phyloP scores from a whole-genome alignment of 106 monocot genomes.

The Narthecium ossifragum region DNA sequence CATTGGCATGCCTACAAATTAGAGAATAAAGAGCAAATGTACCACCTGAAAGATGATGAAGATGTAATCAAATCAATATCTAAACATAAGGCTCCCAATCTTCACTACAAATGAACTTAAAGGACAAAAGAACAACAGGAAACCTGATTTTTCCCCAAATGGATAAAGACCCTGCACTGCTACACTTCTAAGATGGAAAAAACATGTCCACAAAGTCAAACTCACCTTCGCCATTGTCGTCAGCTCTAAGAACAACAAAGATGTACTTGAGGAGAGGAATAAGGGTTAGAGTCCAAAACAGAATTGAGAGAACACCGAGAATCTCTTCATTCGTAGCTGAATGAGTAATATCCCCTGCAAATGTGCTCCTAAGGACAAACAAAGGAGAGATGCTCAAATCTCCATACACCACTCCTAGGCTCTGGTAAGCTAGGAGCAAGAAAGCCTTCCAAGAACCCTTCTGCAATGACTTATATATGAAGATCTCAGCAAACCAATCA shows the following conservation, averaged over 20 bases:
- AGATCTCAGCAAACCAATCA: too few relatives aligned
- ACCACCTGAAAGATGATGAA: slow-evolving; percentile 28
- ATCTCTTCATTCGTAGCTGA: slow-evolving; percentile 36
- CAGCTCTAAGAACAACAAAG: slow-evolving; percentile 45
- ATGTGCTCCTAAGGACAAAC: slow-evolving; percentile 43
- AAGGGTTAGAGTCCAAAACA: slow-evolving; percentile 50
- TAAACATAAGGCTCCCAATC: too few relatives aligned
- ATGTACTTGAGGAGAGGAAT: slow-evolving; percentile 45
- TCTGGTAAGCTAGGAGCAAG: slow-evolving; percentile 39
- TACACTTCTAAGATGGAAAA: too few relatives aligned
- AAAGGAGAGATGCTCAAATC: slow-evolving; percentile 45
- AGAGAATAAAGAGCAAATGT: slow-evolving; percentile 45
- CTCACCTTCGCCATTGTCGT: slow-evolving; percentile 45
- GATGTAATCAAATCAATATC: too few relatives aligned
- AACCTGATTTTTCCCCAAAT: too few relatives aligned
- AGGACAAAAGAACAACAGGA: too few relatives aligned
- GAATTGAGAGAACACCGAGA: slow-evolving; percentile 34
- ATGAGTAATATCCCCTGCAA: slow-evolving; percentile 37
- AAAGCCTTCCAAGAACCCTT: slow-evolving; percentile 33
- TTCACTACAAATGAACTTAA: too few relatives aligned
- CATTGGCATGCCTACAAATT: slow-evolving; percentile 48
- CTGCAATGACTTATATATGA: slow-evolving; percentile 5
- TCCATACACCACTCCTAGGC: slow-evolving; percentile 43
- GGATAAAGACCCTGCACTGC: too few relatives aligned
- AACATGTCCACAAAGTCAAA: too few relatives aligned